Evolutionary conservation across 1,284 basidiomycete species (phyloP).

Genomic region (Cutaneotrichosporon sp.): DNA sequence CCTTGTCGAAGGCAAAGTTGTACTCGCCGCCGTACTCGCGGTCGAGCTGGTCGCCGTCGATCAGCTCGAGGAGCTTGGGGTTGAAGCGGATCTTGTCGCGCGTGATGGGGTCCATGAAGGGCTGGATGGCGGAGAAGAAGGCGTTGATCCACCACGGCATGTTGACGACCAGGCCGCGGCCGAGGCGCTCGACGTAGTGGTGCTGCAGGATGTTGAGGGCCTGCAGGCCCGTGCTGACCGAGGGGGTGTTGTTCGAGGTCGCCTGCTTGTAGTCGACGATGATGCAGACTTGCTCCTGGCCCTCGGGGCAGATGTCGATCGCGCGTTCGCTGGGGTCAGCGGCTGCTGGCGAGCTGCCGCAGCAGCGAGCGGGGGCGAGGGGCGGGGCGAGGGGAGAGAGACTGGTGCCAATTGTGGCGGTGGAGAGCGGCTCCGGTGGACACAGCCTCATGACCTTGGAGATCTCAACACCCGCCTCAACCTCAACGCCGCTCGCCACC

Average conservation of each 20-base stretch:
- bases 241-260: conserved; percentile 76
- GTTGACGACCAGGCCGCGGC: conserved; percentile 80
- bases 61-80: conserved; percentile 72
- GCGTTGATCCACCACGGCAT: conserved; percentile 75
- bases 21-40: conserved; percentile 78
- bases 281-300: conserved; percentile 76
- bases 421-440: too few relatives aligned
- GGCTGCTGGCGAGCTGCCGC: too few relatives aligned
- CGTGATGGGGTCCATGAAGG: conserved; percentile 87
- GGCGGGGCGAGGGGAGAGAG: too few relatives aligned
- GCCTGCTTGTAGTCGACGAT: conserved; percentile 81
- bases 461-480: too few relatives aligned
- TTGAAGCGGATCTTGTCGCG: conserved; percentile 93
- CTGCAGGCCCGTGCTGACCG: conserved; percentile 73
- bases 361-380: background rate
- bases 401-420: too few relatives aligned
- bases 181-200: conserved; percentile 82
- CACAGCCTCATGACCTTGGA: too few relatives aligned
- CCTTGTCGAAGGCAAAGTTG: conserved; percentile 73
- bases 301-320: conserved; percentile 78
- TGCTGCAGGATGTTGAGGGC: conserved; percentile 82
- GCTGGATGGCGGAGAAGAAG: conserved; percentile 83
- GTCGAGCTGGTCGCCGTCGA: conserved; percentile 75
- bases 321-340: conserved; percentile 67
- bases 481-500: too few relatives aligned